Evolutionary conservation across 1,284 basidiomycete genomes (phyloP), one percentile per base, ranked within the genome.

Genomic region (Apiotrichum gamsii): DNA sequence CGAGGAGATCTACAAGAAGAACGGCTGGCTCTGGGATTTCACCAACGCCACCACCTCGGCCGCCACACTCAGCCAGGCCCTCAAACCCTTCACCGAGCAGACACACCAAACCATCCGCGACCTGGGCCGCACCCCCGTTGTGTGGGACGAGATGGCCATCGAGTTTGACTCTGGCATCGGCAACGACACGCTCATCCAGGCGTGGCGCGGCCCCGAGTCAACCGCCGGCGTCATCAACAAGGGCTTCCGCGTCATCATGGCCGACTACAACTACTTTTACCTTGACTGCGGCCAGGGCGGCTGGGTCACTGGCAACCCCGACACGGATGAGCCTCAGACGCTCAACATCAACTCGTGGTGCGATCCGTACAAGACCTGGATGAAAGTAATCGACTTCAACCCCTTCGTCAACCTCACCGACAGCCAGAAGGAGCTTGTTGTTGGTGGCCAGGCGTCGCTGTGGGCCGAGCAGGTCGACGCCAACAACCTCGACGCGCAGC

Each of bases 261-360:
- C 80, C 5, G 77, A 84, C 2, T 82, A 79, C 13, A 77, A 85
- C 58, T 85, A 80, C 72, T 84, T 88, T 70, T 90, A 89, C 64
- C 78, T 89, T 16, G 82, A 88, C 58, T 87, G 86, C 64, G 88
- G 90, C n/a, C 81, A 72, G 0, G 88, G 88, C 4, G 80, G 69
- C 34, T 91, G 87, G 86, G 59, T 90, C 16, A 85, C 84, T 15
- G 72, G 74, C 34, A 56, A 73, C 16, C 16, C 84, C n/a, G 64
- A 33, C 75, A 76, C 76, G 11, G 31, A 32, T n/a, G 16, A 16
- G 14, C n/a, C 14, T n/a, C 15, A 32, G 31, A 16, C 31, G 3
- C 31, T 32, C 14, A 32, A n/a, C 31, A 32, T n/a, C 60, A 61
- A 76, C 54, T 75, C 72, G 36, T 81, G 80, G 83, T 85, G 84